Evolutionary conservation across 2,329 filamentous ascomycete species (phyloP).

Genomic region (Fusarium graminum): DNA sequence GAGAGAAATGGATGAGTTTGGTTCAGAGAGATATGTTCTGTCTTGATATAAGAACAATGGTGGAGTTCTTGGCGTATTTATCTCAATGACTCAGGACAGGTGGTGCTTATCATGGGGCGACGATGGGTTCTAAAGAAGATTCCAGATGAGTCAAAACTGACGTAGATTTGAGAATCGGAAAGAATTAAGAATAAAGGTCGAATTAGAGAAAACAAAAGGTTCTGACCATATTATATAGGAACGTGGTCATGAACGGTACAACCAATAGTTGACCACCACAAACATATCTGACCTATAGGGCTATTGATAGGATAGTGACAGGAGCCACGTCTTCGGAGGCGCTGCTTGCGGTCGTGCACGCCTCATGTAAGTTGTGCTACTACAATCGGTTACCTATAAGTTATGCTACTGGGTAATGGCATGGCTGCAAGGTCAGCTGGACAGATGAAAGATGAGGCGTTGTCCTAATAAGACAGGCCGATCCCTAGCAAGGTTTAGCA

Average conservation of each 20-base stretch:
- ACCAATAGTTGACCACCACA: conserved; percentile 14
- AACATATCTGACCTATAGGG: conserved; percentile 21
- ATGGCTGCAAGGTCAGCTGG: conserved; percentile 40
- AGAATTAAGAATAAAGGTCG: conserved; percentile 4
- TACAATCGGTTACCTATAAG: conserved; percentile 22
- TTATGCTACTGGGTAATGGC: conserved; percentile 30
- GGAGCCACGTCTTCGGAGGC: conserved; percentile 31
- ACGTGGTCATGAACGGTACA: conserved; percentile 5
- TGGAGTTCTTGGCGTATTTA: conserved; percentile 19
- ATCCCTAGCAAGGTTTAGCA: conserved; percentile 37
- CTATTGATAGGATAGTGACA: conserved; percentile 13
- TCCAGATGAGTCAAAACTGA: conserved; percentile 22
- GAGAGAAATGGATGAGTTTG: background rate
- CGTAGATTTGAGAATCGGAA: conserved; percentile 8
- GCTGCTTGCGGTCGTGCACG: conserved; percentile 30
- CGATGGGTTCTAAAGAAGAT: conserved; percentile 14
- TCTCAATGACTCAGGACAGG: conserved; percentile 17
- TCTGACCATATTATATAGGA: conserved; percentile 35
- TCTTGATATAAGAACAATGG: conserved; percentile 13
- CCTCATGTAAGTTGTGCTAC: conserved; percentile 43
- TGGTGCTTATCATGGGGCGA: conserved; percentile 22
- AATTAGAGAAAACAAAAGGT: background rate
- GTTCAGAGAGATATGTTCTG: background rate
- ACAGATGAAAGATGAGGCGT: conserved; percentile 24
- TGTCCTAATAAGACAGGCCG: conserved; percentile 26